A percentile compares a stretch with the other conserved stretches of the same genome.
Evolutionary conservation across 1,284 basidiomycete species (phyloP).

Genomic region (Ustilago vetiveriae): DNA sequence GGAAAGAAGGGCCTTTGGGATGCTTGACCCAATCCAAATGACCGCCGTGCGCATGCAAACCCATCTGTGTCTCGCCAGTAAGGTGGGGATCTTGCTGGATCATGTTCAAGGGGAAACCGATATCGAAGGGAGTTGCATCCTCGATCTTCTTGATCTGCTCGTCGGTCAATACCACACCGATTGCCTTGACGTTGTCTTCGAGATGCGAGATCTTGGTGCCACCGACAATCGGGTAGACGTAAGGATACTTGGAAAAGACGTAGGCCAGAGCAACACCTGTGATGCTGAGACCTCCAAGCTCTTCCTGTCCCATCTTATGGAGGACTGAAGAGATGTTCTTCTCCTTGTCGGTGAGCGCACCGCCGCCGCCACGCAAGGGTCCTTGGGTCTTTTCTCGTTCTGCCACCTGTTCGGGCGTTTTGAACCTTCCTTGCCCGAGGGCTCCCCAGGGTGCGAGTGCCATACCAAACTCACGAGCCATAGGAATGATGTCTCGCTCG

Average conservation of each 20-base stretch:
- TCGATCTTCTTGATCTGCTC: conserved; percentile 57
- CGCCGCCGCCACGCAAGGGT: conserved; percentile 43
- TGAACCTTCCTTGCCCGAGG: conserved; percentile 70
- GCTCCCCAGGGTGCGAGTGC: conserved; percentile 72
- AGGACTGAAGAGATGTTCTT: conserved; percentile 50
- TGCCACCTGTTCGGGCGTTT: conserved; percentile 49
- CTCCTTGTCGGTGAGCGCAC: conserved; percentile 38
- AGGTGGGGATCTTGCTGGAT: conserved; percentile 30
- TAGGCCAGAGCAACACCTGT: conserved; percentile 50
- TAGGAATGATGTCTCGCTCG: conserved; percentile 75
- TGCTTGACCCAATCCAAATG: conserved; percentile 49
- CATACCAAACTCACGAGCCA: conserved; percentile 70
- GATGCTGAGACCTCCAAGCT: conserved; percentile 33
- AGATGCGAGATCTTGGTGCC: conserved; percentile 50
- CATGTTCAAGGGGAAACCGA: conserved; percentile 58
- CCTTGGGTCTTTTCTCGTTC: conserved; percentile 46
- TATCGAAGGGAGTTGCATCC: conserved; percentile 44
- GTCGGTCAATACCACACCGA: conserved; percentile 36
- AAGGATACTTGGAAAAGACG: conserved; percentile 37
- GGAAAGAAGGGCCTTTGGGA: conserved; percentile 33
- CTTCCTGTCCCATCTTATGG: conserved; percentile 54
- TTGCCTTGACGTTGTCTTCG: conserved; percentile 53
- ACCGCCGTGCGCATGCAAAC: conserved; percentile 31
- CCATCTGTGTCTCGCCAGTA: conserved; percentile 23
- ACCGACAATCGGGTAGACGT: conserved; percentile 51